phyloP scores from a whole-genome alignment of 2,329 filamentous ascomycete genomes.

The Furcasterigmium sp. region DNA sequence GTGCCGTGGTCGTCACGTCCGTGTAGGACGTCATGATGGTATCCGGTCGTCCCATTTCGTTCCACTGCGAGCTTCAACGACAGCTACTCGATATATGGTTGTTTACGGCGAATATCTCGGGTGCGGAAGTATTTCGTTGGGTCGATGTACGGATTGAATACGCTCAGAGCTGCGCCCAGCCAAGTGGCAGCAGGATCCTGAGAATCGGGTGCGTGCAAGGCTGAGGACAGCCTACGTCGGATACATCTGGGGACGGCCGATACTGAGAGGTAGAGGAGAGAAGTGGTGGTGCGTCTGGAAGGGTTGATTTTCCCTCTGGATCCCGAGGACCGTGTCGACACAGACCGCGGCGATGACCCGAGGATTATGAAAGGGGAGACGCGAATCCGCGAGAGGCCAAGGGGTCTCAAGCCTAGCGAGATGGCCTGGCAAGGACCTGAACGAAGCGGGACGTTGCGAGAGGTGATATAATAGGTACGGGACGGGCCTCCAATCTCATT shows the following conservation, averaged over 20 bases:
- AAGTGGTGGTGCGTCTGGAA: too few relatives aligned
- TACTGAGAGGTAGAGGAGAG: too few relatives aligned
- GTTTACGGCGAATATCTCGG: too few relatives aligned
- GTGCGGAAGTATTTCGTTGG: too few relatives aligned
- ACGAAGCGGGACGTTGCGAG: background rate
- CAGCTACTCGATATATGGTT: too few relatives aligned
- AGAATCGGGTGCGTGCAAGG: background rate
- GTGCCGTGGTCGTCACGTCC: constrained; percentile 20
- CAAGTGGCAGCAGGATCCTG: background rate
- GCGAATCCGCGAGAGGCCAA: background rate
- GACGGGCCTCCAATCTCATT: background rate
- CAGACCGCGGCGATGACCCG: background rate
- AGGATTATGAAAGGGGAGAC: background rate
- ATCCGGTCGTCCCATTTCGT: background rate
- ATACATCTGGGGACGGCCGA: too few relatives aligned
- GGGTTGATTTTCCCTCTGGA: too few relatives aligned
- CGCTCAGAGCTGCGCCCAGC: background rate
- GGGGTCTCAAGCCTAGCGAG: background rate
- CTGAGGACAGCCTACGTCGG: too few relatives aligned
- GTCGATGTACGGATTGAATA: too few relatives aligned
- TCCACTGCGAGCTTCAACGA: too few relatives aligned
- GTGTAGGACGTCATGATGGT: constrained; percentile 29
- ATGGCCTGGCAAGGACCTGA: background rate
- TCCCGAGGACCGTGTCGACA: too few relatives aligned
- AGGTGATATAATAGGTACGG: background rate